phyloP scores from a whole-genome alignment of 306 rosid genomes.

The Carpinus fangiana region DNA sequence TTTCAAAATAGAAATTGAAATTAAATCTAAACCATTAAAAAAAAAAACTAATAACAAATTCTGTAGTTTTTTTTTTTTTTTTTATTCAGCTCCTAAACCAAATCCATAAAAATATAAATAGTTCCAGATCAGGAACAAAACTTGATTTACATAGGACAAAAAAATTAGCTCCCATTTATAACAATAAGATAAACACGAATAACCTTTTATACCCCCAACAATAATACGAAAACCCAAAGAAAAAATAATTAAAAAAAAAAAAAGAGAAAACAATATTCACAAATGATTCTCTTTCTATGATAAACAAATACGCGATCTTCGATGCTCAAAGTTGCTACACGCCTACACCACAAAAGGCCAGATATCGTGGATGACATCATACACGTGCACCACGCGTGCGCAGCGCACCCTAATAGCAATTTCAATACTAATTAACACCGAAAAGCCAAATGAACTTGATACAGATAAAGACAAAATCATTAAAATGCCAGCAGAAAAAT shows the following conservation, averaged over 20 bases:
- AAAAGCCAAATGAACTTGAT: slow-evolving; percentile 8
- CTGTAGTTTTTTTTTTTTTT: too few relatives aligned
- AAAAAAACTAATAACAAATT: too few relatives aligned
- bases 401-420: neutral
- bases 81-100: neutral
- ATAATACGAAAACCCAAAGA: neutral
- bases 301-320: neutral
- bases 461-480: slow-evolving; percentile 29
- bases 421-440: neutral
- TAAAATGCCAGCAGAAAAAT: slow-evolving; percentile 6
- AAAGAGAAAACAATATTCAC: neutral
- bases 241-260: neutral
- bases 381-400: slow-evolving; percentile 32
- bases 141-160: slow-evolving; percentile 9
- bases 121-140: neutral
- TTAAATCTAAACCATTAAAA: too few relatives aligned
- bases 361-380: slow-evolving; percentile 2
- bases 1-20: too few relatives aligned
- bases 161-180: neutral
- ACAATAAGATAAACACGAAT: neutral
- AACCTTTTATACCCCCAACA: neutral
- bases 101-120: neutral
- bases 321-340: slow-evolving; percentile 7
- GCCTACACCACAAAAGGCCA: slow-evolving; percentile 1
- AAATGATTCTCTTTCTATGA: neutral